Base-by-base conservation (phyloP, 2,329 filamentous ascomycete genomes). In the Cytospora schulzeri region DNA sequence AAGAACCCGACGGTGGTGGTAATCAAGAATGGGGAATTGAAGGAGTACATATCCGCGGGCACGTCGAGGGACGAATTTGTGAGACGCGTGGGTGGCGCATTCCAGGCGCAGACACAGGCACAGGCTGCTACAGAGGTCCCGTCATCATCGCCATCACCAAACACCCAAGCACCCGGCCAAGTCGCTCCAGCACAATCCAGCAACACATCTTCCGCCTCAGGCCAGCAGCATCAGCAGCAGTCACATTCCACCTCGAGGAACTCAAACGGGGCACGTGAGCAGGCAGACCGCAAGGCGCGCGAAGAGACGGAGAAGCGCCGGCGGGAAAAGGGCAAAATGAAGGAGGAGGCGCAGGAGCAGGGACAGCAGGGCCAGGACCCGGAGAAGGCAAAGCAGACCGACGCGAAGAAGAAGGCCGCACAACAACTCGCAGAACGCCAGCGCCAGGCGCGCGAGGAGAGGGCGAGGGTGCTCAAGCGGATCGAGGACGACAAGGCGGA, bases 401-500 rank as follows among this genome's bases (percentile, higher is more conserved):
- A 86, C 73, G 81, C 81, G 5, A 69, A 71, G 45, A 69, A 75
- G 28, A 79, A 79, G 71, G 80, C 86, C 73, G 81, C 81, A 4
- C 79, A 84, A 54, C 75, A 83, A 59, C 78, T 89, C 63, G 88
- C 84, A 71, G 88, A 87, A 73, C 83, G 85, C 62, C 87, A 89
- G 69, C 81, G 85, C 62, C 85, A 91, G 67, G 85, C 87, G 2
- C 82, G 85, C 54, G 84, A 89, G 53, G 91, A 95, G 72, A 83
- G 89, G 45, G 65, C 87, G 63, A 84, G 91, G 1, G 89, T 96
- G 60, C 81, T 93, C 53, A 86, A 87, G 68, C 86, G 87, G 48
- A 93, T 96, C 67, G 89, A 92, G 71, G 86, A 89, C 66, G 92
- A 96, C 77, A 91, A 90, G 73, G 83, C 82, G 14, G 89, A 88